Conservation (phyloP, 148 eudicot species). For the Beta vulgaris region DNA sequence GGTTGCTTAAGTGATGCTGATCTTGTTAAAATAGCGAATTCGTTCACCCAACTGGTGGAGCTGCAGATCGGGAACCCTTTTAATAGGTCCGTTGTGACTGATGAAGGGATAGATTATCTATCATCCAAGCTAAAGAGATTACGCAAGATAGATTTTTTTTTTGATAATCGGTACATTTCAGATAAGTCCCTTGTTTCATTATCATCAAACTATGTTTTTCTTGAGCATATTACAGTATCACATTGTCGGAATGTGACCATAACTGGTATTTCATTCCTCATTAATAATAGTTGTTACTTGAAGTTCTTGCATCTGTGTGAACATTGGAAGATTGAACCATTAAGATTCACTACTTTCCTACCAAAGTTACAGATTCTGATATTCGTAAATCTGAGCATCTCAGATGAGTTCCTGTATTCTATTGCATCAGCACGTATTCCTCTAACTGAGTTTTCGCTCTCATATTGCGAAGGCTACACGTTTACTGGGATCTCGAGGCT, state of each 20-base stretch:
- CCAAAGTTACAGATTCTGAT: constrained; percentile 9
- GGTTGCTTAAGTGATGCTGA: constrained; percentile 19
- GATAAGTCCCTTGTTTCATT: constrained; percentile 29
- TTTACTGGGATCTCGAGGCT: constrained; percentile 26
- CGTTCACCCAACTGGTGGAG: constrained; percentile 27
- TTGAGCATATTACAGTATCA: constrained; percentile 11
- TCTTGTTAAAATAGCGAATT: constrained; percentile 24
- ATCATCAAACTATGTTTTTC: constrained; percentile 19
- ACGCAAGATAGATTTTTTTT: constrained; percentile 23
- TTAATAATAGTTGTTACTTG: constrained; percentile 16
- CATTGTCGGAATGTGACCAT: constrained; percentile 2
- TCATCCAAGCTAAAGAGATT: constrained; percentile 24
- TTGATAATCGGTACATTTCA: constrained; percentile 13
- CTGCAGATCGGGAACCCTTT: constrained; percentile 11
- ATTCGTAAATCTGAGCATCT: background rate
- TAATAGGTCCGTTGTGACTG: constrained; percentile 14
- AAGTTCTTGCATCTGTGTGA: constrained; percentile 7
- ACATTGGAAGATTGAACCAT: background rate
- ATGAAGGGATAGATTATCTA: constrained; percentile 22
- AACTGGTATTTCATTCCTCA: constrained; percentile 23
- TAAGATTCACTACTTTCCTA: background rate
- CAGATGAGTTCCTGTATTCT: constrained; percentile 26
- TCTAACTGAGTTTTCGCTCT: constrained; percentile 14
- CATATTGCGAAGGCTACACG: constrained; percentile 23
- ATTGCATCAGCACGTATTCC: constrained; percentile 19